Evolutionary conservation across 2,329 filamentous ascomycete species (phyloP).

Genomic region (Pyricularia sp.): DNA sequence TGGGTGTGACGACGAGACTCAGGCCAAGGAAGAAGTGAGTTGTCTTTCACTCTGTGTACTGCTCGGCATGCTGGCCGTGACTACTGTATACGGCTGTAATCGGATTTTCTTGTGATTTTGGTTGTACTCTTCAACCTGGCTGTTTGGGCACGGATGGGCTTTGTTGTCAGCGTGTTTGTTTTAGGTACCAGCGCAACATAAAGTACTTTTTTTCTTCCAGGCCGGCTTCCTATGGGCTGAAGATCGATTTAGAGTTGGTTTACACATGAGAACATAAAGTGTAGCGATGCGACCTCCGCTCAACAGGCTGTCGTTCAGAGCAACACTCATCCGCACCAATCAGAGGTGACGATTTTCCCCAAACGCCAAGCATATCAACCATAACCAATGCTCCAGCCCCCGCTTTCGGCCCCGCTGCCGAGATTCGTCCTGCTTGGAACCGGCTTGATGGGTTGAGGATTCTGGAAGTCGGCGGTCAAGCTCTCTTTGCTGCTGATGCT

Average conservation of each 20-base stretch:
- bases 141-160: background rate
- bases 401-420: background rate
- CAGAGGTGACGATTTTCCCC: background rate
- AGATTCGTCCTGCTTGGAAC: background rate
- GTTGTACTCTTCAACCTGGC: background rate
- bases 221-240: background rate
- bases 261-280: background rate
- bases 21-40: background rate
- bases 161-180: background rate
- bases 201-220: background rate
- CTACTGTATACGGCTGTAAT: background rate
- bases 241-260: background rate
- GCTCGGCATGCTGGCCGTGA: background rate
- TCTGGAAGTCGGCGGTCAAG: background rate
- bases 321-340: background rate
- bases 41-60: background rate
- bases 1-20: background rate
- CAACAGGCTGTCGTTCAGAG: background rate
- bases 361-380: background rate
- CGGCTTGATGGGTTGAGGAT: background rate
- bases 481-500: background rate
- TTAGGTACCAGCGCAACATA: background rate
- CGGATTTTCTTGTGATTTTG: background rate
- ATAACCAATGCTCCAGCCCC: background rate
- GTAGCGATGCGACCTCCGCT: background rate